phyloP scores from a whole-genome alignment of 2,329 filamentous ascomycete genomes.

The Ramularia collo-cygni region DNA sequence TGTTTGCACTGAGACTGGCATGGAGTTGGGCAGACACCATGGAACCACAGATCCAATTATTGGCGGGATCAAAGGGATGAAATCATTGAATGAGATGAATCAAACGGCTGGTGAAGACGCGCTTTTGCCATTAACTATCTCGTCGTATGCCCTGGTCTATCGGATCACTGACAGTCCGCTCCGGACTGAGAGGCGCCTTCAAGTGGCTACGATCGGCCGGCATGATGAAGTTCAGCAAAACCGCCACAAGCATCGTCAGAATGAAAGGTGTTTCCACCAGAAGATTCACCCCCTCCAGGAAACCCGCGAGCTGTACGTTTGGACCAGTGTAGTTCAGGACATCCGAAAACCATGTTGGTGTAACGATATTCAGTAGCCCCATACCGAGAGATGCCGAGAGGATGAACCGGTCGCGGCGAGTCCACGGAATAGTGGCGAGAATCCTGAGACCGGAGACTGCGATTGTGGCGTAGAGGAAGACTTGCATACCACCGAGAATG shows the following conservation, averaged over 20 bases:
- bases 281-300: slow-evolving; percentile 16
- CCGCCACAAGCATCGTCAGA: slow-evolving; percentile 14
- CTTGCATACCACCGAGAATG: slow-evolving; percentile 47
- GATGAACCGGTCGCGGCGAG: slow-evolving; percentile 70
- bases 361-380: slow-evolving; percentile 15
- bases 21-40: no score
- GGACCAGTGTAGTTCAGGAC: slow-evolving; percentile 10
- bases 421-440: slow-evolving; percentile 62
- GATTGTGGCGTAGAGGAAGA: slow-evolving; percentile 70
- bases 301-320: slow-evolving; percentile 15
- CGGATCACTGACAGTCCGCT: no score
- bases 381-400: slow-evolving; percentile 34
- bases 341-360: slow-evolving; percentile 14
- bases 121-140: no score
- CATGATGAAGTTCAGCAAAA: slow-evolving; percentile 17
- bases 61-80: no score
- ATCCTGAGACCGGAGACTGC: slow-evolving; percentile 70
- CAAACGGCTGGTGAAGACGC: no score
- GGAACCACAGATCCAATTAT: no score
- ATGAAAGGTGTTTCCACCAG: slow-evolving; percentile 19
- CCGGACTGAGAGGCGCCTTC: not conserved
- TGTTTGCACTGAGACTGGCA: no score
- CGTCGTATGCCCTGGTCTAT: no score
- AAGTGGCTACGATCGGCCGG: slow-evolving; percentile 8
- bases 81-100: no score